Evolutionary conservation across 192 early-diverging fungal species (phyloP).

Genomic region (Radiomyces spectabilis): DNA sequence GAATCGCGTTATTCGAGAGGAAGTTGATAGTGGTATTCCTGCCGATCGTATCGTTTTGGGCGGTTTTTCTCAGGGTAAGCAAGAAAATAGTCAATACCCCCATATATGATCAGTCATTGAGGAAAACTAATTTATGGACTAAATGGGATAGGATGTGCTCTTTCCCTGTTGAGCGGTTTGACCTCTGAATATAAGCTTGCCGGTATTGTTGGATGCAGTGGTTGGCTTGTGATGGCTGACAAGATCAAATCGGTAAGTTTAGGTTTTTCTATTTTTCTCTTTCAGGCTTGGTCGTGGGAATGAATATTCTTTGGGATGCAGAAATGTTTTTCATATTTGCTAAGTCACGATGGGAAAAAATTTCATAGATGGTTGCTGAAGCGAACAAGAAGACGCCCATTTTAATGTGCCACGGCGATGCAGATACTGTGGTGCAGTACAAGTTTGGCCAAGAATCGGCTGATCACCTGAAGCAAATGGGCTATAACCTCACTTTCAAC

Average conservation of each 20-base stretch:
- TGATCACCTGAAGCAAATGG: conserved; percentile 48
- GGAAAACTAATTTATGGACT: conserved; percentile 3
- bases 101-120: background rate
- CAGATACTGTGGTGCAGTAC: conserved; percentile 67
- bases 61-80: conserved; percentile 93
- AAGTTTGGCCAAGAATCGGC: conserved; percentile 62
- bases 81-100: background rate
- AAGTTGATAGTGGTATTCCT: conserved; percentile 74
- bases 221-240: conserved; percentile 61
- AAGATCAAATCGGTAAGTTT: conserved; percentile 38
- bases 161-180: conserved; percentile 64
- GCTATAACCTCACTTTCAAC: conserved; percentile 66
- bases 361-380: conserved; percentile 44
- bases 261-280: background rate
- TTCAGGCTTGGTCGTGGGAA: too few species aligned
- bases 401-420: conserved; percentile 79
- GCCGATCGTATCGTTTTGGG: conserved; percentile 82
- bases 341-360: too few species aligned
- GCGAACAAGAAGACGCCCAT: conserved; percentile 67
- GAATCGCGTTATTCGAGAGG: conserved; percentile 53
- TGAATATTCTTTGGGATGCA: too few species aligned
- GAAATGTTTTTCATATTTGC: too few species aligned
- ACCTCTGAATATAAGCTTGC: conserved; percentile 61
- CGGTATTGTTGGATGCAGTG: conserved; percentile 68
- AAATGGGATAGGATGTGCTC: too few species aligned